These are phyloP conservation scores for Leccinum broughii DNA, from an alignment of 768 basidiomycete species.

Conservation along the genomic window DNA sequence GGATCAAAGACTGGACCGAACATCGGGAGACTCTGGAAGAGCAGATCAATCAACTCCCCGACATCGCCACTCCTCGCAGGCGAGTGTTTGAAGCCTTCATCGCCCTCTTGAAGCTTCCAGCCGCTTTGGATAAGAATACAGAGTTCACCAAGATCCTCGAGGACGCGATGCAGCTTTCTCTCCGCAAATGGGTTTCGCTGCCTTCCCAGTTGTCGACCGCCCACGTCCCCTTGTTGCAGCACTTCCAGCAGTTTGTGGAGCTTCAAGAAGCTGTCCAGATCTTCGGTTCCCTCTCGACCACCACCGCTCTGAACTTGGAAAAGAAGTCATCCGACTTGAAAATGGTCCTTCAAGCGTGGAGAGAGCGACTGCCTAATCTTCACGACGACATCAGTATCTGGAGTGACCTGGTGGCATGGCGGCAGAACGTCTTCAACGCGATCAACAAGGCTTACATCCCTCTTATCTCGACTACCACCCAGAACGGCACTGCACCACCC, in stretches of 20 bases:
- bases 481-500: constrained; percentile 48
- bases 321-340: constrained; percentile 95
- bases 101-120: constrained; percentile 82
- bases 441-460: constrained; percentile 97
- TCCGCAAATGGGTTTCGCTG: constrained; percentile 93
- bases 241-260: constrained; percentile 99
- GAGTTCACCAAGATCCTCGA: constrained; percentile 90
- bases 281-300: constrained; percentile 85
- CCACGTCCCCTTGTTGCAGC: constrained; percentile 91
- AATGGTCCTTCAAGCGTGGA: constrained; percentile 95
- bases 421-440: constrained; percentile 96
- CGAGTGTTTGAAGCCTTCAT: constrained; percentile 97
- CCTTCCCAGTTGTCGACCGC: constrained; percentile 87
- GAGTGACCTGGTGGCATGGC: constrained; percentile 99
- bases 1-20: constrained; percentile 89
- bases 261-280: constrained; percentile 95
- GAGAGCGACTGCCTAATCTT: constrained; percentile 92
- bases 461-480: constrained; percentile 64
- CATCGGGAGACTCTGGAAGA: constrained; percentile 76
- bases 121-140: constrained; percentile 75
- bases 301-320: constrained; percentile 86
- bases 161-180: constrained; percentile 93
- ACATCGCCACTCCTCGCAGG: constrained; percentile 91
- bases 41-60: constrained; percentile 76
- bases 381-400: constrained; percentile 98